Base-by-base conservation (phyloP, 768 basidiomycete genomes). In the Rhizopogon roseolus region DNA sequence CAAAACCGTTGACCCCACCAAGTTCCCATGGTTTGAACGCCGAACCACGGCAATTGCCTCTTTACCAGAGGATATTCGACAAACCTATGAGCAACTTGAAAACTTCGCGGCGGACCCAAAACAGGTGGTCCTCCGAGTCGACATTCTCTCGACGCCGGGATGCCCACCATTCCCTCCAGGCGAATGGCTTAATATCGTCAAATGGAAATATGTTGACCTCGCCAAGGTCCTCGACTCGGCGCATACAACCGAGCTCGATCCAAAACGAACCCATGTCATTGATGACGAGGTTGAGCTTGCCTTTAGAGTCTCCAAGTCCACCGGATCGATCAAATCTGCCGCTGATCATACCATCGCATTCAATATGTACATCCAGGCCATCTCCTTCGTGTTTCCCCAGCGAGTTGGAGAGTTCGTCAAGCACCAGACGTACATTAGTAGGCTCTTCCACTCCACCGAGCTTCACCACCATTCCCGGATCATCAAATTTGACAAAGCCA, bases 101-200 rank as follows among this genome's bases (percentile, higher is more conserved):
- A 25, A 60, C 2, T 57, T 56, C 34, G 8, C 51, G 0, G 4
- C 6, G 0, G 51, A 59, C 4, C 54, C 58, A 0, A 59, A 37
- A 2, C 41, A 9, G 1, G 17, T 61, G 1, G 16, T 50, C 2
- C 11, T n/a, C n/a, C n/a, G n/a, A n/a, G n/a, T 17, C 0, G 28
- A 56, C 6, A 49, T 61, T 9, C 4, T 59, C 0, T 49, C 56
- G 0, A 34, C 44, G 0, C 51, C 51, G 0, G 54, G 51, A n/a
- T 56, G 51, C 6, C 60, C 52, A 0, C 46, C 49, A 0, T 61
- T 61, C 9, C 60, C 52, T 0, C 40, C 49, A 0, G 28, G 48
- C 1, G 56, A 62, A 16, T 62, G 59, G 59, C 22, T 45, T 1
- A 58, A 60, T 9, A 13, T 62, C 6, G 14, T 60, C 10, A 51